Evolutionary conservation across 2,329 filamentous ascomycete species (phyloP).

Genomic region (Alternaria brassicicola): DNA sequence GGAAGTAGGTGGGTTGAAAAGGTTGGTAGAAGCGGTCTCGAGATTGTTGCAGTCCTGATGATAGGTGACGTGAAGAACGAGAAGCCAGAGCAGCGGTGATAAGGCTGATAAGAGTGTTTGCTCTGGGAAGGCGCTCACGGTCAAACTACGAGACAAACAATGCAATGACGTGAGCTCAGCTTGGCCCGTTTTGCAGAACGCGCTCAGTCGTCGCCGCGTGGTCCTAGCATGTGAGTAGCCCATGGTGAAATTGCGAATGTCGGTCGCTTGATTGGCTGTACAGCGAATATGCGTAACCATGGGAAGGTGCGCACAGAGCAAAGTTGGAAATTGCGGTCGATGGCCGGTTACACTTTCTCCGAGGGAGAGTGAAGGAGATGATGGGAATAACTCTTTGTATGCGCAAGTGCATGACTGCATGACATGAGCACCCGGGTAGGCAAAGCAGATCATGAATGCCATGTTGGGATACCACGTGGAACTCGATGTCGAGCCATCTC

Average conservation of each 20-base stretch:
- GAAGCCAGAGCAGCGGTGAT: not conserved
- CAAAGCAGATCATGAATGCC: not conserved
- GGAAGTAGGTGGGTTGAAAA: not conserved
- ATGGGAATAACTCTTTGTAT: not conserved
- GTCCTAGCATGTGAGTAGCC: not conserved
- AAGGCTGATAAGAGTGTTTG: conserved; percentile 12
- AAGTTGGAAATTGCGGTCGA: not conserved
- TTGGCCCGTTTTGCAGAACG: conserved; percentile 1
- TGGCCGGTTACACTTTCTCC: not conserved
- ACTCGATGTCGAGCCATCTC: not conserved
- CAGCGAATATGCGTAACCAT: not conserved
- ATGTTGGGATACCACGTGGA: not conserved
- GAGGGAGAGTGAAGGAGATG: not conserved
- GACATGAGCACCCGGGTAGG: not conserved
- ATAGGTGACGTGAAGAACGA: not conserved
- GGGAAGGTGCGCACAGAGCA: not conserved
- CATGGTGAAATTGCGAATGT: not conserved
- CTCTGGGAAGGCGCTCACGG: conserved; percentile 13
- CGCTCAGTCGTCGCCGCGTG: not conserved
- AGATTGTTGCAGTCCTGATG: not conserved
- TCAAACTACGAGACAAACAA: conserved; percentile 8
- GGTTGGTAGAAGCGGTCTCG: not conserved
- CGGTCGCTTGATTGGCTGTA: not conserved
- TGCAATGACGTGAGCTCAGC: conserved; percentile 5
- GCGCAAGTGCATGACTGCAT: not conserved